phyloP scores from a whole-genome alignment of 306 rosid genomes.

The Vigna radiata region DNA sequence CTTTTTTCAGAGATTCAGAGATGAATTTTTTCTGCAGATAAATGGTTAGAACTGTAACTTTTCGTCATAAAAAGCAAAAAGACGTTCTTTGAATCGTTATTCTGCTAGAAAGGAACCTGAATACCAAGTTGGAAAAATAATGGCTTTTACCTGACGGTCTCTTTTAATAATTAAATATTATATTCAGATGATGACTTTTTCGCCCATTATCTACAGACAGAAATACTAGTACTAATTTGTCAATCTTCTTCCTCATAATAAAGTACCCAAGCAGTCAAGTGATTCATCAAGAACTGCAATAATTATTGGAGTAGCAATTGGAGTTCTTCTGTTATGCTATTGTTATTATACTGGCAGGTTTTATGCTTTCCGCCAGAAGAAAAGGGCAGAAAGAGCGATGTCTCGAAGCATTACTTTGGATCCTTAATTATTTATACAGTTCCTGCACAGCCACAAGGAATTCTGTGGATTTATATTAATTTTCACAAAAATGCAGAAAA shows the following conservation, averaged over 20 bases:
- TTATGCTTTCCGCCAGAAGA: conserved; percentile 61
- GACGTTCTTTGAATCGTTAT: no score
- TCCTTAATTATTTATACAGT: conserved; percentile 4
- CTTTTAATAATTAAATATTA: no score
- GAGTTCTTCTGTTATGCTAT: conserved; percentile 54
- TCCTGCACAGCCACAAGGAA: not conserved
- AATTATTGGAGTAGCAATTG: conserved; percentile 58
- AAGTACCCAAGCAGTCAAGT: conserved; percentile 24
- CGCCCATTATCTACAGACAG: not conserved
- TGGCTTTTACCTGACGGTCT: no score
- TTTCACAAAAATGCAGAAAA: conserved; percentile 43
- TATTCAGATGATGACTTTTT: no score
- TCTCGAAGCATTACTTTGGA: conserved; percentile 51
- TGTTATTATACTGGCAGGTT: conserved; percentile 54
- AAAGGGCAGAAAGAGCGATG: conserved; percentile 48
- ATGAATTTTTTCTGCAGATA: not conserved
- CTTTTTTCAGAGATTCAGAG: not conserved
- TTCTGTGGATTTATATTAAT: not conserved
- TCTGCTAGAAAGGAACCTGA: no score
- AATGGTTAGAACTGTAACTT: conserved; percentile 17
- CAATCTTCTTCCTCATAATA: not conserved
- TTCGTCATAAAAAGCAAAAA: no score
- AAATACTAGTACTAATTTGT: conserved; percentile 3
- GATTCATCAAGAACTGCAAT: conserved; percentile 37
- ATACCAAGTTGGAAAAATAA: not conserved